Conservation (phyloP, 2,329 filamentous ascomycete genomes). For the Knufia petricola region DNA sequence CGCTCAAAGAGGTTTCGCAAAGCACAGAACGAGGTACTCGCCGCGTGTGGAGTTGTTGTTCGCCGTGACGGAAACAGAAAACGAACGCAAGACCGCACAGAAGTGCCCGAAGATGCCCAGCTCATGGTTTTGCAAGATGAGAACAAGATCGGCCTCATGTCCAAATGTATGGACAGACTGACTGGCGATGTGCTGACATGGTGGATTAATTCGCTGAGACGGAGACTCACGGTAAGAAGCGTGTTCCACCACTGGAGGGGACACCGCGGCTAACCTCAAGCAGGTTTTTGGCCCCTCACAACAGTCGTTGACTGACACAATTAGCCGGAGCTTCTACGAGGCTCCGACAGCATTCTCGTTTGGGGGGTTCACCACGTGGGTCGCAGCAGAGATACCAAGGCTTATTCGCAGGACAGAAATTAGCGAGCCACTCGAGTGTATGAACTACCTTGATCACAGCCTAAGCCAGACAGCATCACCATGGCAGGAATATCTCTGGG, state of each 20-base stretch:
- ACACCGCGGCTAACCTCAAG: neutral
- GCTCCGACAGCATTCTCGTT: neutral
- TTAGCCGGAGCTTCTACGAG: neutral
- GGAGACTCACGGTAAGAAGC: constrained; percentile 30
- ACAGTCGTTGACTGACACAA: neutral
- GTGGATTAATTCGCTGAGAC: constrained; percentile 32
- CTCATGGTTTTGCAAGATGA: constrained; percentile 27
- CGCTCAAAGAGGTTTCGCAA: constrained; percentile 33
- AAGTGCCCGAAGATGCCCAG: constrained; percentile 31
- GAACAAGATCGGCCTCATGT: constrained; percentile 35
- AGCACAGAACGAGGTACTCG: constrained; percentile 43
- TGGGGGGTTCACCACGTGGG: constrained; percentile 4
- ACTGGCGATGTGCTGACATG: constrained; percentile 33
- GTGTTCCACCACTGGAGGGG: neutral
- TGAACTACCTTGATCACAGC: constrained; percentile 6
- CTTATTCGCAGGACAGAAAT: neutral
- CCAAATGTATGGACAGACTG: constrained; percentile 34
- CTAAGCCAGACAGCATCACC: neutral
- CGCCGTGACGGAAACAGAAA: constrained; percentile 27
- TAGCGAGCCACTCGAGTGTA: constrained; percentile 4
- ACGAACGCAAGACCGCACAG: constrained; percentile 21
- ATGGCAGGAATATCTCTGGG: neutral
- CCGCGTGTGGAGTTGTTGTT: constrained; percentile 40
- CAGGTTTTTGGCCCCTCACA: neutral
- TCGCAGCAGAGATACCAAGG: constrained; percentile 1